Evolutionary conservation across 1,284 basidiomycete species (phyloP).

Genomic region (Ceratobasidium sp.): DNA sequence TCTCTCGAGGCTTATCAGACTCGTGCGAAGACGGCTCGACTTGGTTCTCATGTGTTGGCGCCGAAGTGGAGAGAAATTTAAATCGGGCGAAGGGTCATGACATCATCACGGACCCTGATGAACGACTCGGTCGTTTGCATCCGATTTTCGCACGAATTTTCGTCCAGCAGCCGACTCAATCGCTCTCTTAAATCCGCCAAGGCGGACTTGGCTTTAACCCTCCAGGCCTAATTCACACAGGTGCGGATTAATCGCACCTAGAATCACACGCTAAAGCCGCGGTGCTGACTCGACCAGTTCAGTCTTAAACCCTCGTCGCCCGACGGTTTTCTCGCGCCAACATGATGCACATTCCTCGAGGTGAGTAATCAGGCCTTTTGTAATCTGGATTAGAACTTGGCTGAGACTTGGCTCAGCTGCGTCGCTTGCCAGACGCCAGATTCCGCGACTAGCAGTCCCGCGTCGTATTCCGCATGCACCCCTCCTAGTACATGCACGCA

Average conservation of each 20-base stretch:
- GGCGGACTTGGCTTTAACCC: background rate
- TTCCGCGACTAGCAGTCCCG: conserved; percentile 8
- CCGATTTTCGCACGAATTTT: conserved; percentile 33
- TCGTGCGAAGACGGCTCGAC: background rate
- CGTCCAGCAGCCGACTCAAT: background rate
- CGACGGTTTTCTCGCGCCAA: background rate
- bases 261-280: conserved; percentile 33
- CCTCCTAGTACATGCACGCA: conserved; percentile 7
- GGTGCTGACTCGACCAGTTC: conserved; percentile 23
- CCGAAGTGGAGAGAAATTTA: background rate
- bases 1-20: background rate
- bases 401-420: background rate
- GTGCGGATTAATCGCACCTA: conserved; percentile 15
- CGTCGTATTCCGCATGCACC: background rate
- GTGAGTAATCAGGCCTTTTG: background rate
- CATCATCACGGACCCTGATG: conserved; percentile 2
- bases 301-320: conserved; percentile 27
- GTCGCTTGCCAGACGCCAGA: conserved; percentile 22
- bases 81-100: conserved; percentile 10
- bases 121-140: conserved; percentile 13
- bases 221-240: background rate
- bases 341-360: conserved; percentile 27
- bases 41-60: background rate
- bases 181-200: background rate
- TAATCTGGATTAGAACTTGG: background rate